Percentiles rank a stretch among this genome's conserved stretches.
phyloP scores from a whole-genome alignment of 192 early-diverging fungal species.

The Coemansia sp. region DNA sequence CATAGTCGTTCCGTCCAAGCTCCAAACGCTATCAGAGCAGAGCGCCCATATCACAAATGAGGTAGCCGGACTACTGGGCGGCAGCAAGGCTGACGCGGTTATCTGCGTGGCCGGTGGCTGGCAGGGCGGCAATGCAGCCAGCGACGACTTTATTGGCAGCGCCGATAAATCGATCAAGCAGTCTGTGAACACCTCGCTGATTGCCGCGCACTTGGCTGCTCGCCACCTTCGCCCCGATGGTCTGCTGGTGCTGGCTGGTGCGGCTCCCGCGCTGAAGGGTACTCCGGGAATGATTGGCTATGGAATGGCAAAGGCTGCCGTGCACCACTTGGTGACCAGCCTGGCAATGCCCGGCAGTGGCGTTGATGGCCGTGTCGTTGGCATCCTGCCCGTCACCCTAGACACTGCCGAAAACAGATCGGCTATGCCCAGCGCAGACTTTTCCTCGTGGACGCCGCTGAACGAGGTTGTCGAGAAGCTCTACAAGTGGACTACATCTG shows the following conservation, averaged over 20 bases:
- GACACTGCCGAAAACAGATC: conserved; percentile 93
- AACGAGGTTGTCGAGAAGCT: conserved; percentile 61
- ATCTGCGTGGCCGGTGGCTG: conserved; percentile 96
- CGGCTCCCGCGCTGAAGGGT: conserved; percentile 67
- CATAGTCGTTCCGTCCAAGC: conserved; percentile 58
- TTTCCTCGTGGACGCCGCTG: conserved; percentile 85
- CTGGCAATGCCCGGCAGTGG: conserved; percentile 71
- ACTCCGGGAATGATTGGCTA: conserved; percentile 90
- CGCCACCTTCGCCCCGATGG: conserved; percentile 68
- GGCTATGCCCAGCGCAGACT: conserved; percentile 83
- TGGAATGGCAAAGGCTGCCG: conserved; percentile 91
- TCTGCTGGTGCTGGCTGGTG: conserved; percentile 81
- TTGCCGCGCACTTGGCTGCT: conserved; percentile 83
- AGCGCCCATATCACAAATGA: conserved; percentile 60
- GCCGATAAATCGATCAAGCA: conserved; percentile 81
- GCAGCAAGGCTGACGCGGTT: conserved; percentile 73
- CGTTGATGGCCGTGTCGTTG: conserved; percentile 75
- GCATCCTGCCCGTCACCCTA: conserved; percentile 73
- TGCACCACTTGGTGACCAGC: conserved; percentile 86
- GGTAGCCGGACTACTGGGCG: conserved; percentile 33
- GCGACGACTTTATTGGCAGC: conserved; percentile 67
- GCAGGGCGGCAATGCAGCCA: conserved; percentile 86
- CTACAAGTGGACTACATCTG: conserved; percentile 28
- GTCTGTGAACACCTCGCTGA: conserved; percentile 78
- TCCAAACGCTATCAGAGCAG: conserved; percentile 60